Conservation (phyloP, 2,329 filamentous ascomycete genomes). For the Cucurbitaria berberidis region DNA sequence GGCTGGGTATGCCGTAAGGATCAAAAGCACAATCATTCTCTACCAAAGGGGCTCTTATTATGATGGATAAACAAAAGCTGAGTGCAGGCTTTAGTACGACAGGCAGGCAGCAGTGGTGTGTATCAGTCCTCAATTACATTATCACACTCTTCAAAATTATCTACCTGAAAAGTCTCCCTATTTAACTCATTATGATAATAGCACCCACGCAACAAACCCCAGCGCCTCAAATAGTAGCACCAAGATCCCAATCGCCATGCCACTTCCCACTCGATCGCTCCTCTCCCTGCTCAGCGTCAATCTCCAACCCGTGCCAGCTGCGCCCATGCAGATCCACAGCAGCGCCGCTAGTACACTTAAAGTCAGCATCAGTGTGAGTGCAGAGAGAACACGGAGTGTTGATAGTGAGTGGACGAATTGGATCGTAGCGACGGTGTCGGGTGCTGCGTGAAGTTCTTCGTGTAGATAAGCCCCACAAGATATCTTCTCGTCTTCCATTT, state of each 20-base stretch:
- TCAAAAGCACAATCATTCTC: not conserved
- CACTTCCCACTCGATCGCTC: conserved; percentile 24
- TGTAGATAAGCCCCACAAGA: not conserved
- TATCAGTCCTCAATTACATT: not conserved
- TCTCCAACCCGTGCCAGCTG: conserved; percentile 16
- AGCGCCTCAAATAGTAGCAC: conserved; percentile 24
- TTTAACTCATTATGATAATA: conserved; percentile 4
- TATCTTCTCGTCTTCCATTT: not conserved
- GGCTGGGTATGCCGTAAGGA: not conserved
- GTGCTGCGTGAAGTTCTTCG: not conserved
- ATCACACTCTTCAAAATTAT: not conserved
- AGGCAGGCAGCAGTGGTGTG: not conserved
- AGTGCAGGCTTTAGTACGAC: not conserved
- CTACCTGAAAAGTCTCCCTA: not conserved
- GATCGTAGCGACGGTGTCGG: conserved; percentile 26
- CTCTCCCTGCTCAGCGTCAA: conserved; percentile 5
- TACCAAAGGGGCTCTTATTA: not conserved
- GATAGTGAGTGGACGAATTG: conserved; percentile 35
- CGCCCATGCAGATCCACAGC: conserved; percentile 31
- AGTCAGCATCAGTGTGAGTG: conserved; percentile 20
- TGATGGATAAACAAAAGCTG: not conserved
- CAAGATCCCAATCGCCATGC: conserved; percentile 27
- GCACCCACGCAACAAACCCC: conserved; percentile 18
- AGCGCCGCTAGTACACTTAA: conserved; percentile 22
- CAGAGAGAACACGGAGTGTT: conserved; percentile 16